Evolutionary conservation across 2,329 filamentous ascomycete genomes (phyloP).

Genomic region (Trichoderma gracile): DNA sequence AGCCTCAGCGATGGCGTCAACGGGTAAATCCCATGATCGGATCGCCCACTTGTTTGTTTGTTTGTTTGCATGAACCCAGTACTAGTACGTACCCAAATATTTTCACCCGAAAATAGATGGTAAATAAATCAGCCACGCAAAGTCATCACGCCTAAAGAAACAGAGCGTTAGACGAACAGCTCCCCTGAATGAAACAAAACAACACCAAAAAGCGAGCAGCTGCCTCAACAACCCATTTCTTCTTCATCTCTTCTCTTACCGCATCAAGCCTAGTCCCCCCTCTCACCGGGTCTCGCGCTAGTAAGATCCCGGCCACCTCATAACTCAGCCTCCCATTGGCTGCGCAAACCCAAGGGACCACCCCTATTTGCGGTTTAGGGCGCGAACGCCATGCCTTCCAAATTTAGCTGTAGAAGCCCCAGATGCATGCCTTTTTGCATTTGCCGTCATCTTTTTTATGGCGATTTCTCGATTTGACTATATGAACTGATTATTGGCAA

Average conservation of each 20-base stretch:
- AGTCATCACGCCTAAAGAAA: too few relatives aligned
- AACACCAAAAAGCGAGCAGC: neutral
- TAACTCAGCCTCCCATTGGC: neutral
- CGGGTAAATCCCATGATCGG: too few relatives aligned
- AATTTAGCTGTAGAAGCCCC: slow-evolving; percentile 10
- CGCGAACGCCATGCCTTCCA: slow-evolving; percentile 11
- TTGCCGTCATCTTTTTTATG: slow-evolving; percentile 9
- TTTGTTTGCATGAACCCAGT: too few relatives aligned
- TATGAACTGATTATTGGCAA: neutral
- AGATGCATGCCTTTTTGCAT: slow-evolving; percentile 14
- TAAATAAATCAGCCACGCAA: too few relatives aligned
- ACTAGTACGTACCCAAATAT: too few relatives aligned
- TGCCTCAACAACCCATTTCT: neutral
- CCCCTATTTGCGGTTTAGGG: slow-evolving; percentile 10
- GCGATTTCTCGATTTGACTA: neutral
- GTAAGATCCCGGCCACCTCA: slow-evolving; percentile 4
- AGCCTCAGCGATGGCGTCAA: too few relatives aligned
- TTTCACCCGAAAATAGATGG: too few relatives aligned
- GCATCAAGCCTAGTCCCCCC: neutral
- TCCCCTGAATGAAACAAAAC: slow-evolving; percentile 17
- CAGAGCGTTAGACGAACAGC: too few relatives aligned
- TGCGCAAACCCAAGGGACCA: neutral
- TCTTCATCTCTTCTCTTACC: neutral
- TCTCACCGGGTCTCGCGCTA: neutral
- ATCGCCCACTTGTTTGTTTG: too few relatives aligned